Percentiles rank a stretch among this genome's conserved stretches.
Evolutionary conservation across 2,329 filamentous ascomycete genomes (phyloP).

Genomic region (Epicoccum nigrum): DNA sequence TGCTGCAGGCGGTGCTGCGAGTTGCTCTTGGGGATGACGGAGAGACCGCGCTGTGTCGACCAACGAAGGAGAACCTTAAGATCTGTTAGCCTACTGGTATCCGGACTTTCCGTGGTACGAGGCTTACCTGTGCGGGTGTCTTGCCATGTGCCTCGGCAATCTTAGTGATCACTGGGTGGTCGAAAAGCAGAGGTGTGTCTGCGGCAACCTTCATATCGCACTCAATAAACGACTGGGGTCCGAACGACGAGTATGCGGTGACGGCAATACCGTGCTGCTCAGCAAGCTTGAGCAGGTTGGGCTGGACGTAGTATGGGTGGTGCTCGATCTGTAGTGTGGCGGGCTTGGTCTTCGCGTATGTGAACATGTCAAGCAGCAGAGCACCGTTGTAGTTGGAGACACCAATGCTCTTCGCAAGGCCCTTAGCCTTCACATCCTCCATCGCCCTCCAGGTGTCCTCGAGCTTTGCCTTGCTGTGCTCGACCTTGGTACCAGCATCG

Average conservation of each 20-base stretch:
- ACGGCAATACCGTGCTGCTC: slow-evolving; percentile 42
- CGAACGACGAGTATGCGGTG: slow-evolving; percentile 47
- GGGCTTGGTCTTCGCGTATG: slow-evolving; percentile 51
- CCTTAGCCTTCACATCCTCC: slow-evolving; percentile 45
- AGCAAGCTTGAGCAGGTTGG: slow-evolving; percentile 43
- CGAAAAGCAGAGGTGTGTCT: slow-evolving; percentile 40
- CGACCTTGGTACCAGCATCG: slow-evolving; percentile 47
- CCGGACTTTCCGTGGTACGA: neutral
- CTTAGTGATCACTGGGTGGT: slow-evolving; percentile 67
- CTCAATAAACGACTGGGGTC: slow-evolving; percentile 54
- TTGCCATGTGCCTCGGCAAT: slow-evolving; percentile 68
- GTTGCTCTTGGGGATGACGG: slow-evolving; percentile 48
- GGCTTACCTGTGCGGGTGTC: slow-evolving; percentile 69
- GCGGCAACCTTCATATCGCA: slow-evolving; percentile 19
- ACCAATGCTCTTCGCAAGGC: slow-evolving; percentile 55
- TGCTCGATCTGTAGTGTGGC: slow-evolving; percentile 47
- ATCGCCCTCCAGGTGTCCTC: slow-evolving; percentile 52
- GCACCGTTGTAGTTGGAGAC: slow-evolving; percentile 48
- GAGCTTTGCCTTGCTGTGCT: slow-evolving; percentile 35
- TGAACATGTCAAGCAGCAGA: slow-evolving; percentile 61
- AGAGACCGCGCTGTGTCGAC: slow-evolving; percentile 53
- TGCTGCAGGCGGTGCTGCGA: slow-evolving; percentile 28
- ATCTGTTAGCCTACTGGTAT: neutral
- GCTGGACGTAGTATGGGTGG: slow-evolving; percentile 47
- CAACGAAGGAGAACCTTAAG: slow-evolving; percentile 14